A percentile compares a stretch with the other conserved stretches of the same genome.
phyloP scores from a whole-genome alignment of 176 grass and related monocot species.

The Oryza australiensis region DNA sequence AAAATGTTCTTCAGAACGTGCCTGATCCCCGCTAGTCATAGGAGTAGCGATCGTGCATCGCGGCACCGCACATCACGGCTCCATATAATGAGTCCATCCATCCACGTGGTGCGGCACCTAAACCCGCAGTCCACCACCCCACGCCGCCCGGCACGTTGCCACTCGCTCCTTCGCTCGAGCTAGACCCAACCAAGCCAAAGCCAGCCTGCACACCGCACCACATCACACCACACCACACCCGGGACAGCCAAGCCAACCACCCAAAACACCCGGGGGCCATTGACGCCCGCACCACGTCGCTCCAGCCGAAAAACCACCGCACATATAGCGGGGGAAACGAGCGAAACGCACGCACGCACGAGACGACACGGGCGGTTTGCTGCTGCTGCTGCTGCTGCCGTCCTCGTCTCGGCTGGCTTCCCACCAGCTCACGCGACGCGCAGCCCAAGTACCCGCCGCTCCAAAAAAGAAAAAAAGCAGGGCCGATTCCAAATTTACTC shows the following conservation, averaged over 20 bases:
- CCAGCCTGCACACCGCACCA: neutral
- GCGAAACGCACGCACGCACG: neutral
- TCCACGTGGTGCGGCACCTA: constrained; percentile 39
- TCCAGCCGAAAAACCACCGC: neutral
- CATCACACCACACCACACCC: too few relatives aligned
- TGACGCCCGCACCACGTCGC: constrained; percentile 4
- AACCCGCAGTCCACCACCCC: neutral
- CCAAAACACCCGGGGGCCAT: neutral
- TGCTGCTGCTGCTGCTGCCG: constrained; percentile 9
- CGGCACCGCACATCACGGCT: neutral
- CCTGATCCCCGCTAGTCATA: too few relatives aligned
- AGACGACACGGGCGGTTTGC: neutral
- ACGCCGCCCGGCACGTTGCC: constrained; percentile 29
- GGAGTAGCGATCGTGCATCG: neutral
- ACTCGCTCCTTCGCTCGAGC: neutral
- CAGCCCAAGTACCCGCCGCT: neutral
- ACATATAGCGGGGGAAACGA: neutral
- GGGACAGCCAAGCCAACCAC: neutral
- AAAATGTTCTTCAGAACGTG: too few relatives aligned
- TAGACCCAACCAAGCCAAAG: neutral
- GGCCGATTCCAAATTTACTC: constrained; percentile 41
- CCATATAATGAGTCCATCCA: neutral
- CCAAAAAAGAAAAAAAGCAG: constrained; percentile 17
- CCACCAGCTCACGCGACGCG: constrained; percentile 32
- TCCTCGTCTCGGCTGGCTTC: neutral